Evolutionary conservation across 2,329 filamentous ascomycete genomes (phyloP).

Genomic region (Pseudocercospora cruenta): DNA sequence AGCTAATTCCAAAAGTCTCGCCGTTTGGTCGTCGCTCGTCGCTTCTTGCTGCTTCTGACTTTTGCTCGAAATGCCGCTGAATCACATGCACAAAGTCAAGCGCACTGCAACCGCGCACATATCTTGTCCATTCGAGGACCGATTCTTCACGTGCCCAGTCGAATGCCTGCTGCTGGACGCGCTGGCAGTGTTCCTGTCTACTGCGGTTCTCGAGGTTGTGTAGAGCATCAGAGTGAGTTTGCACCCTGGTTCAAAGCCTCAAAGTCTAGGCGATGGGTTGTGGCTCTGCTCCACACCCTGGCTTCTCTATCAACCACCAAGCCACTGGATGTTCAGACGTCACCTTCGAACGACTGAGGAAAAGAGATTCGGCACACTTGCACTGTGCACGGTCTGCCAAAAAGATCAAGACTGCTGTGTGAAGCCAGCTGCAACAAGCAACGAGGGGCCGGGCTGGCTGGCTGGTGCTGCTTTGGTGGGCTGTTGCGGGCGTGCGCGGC

Average conservation of each 20-base stretch:
- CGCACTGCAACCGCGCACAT: neutral
- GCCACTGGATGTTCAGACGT: neutral
- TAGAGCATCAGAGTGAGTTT: neutral
- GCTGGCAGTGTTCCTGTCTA: neutral
- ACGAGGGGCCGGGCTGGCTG: neutral
- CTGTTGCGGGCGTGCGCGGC: neutral
- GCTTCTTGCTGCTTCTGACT: neutral
- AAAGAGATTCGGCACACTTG: neutral
- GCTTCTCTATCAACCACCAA: neutral
- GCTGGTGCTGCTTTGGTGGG: neutral
- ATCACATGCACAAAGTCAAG: neutral
- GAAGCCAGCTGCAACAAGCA: neutral
- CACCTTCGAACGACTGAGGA: neutral
- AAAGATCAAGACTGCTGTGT: neutral
- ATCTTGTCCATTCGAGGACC: neutral
- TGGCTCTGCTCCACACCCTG: neutral
- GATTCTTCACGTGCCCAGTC: neutral
- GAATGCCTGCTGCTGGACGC: neutral
- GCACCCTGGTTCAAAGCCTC: neutral
- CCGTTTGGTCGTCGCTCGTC: neutral
- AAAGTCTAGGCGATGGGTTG: neutral
- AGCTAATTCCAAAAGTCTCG: neutral
- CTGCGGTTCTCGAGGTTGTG: neutral
- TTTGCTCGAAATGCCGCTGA: neutral
- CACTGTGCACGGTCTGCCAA: neutral